phyloP scores from a whole-genome alignment of 345 rosid genomes.

The Clarkia xantiana region DNA sequence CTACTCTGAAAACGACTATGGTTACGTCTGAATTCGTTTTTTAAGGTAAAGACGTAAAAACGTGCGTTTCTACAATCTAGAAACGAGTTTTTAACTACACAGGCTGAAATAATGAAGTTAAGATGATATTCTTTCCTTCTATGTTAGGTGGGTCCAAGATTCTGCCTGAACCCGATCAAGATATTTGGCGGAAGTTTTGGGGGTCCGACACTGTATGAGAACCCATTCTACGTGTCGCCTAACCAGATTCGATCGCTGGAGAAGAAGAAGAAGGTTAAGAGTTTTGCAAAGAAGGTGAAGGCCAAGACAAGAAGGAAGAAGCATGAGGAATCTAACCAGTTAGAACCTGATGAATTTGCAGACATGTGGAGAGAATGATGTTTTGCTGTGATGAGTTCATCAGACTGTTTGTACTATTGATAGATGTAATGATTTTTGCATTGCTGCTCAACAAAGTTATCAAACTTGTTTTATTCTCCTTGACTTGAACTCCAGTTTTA shows the following conservation, averaged over 20 bases:
- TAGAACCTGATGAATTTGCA: slow-evolving; percentile 89
- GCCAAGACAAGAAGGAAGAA: slow-evolving; percentile 79
- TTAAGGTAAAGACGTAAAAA: too few relatives aligned
- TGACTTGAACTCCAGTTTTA: too few relatives aligned
- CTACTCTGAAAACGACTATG: too few relatives aligned
- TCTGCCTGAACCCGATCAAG: slow-evolving; percentile 94
- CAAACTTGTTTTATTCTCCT: too few relatives aligned
- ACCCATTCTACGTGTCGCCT: slow-evolving; percentile 80
- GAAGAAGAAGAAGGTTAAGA: slow-evolving; percentile 64
- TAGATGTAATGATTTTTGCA: too few relatives aligned
- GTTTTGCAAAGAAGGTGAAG: slow-evolving; percentile 74
- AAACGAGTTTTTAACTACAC: too few relatives aligned
- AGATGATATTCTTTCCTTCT: not conserved
- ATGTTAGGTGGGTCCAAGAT: slow-evolving; percentile 90
- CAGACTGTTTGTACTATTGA: too few relatives aligned
- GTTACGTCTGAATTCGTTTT: too few relatives aligned
- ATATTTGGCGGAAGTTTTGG: slow-evolving; percentile 90
- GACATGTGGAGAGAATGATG: slow-evolving; percentile 77
- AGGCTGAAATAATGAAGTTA: too few relatives aligned
- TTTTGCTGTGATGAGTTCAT: too few relatives aligned
- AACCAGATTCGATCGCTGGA: slow-evolving; percentile 87
- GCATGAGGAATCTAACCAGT: slow-evolving; percentile 69
- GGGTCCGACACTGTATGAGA: slow-evolving; percentile 85
- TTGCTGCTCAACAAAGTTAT: too few relatives aligned
- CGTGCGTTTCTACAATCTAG: too few relatives aligned